phyloP scores from a whole-genome alignment of 495 filamentous ascomycete genomes.

The Terfezia boudieri region DNA sequence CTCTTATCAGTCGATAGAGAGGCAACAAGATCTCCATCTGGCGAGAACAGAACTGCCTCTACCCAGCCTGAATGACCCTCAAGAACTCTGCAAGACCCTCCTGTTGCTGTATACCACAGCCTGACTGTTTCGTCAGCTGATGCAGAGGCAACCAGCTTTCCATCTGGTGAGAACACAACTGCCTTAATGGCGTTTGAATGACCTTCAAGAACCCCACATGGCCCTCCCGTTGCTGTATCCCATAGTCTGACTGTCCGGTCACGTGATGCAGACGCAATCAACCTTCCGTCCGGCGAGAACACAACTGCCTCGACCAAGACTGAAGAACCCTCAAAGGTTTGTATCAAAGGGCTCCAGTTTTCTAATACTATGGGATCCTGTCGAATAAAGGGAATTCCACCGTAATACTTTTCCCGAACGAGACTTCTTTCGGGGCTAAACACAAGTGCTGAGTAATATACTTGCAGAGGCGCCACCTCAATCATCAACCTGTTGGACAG shows the following conservation, averaged over 20 bases:
- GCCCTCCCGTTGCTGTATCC: constrained; percentile 7
- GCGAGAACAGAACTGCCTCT: constrained; percentile 12
- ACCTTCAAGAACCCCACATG: not conserved
- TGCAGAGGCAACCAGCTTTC: no score
- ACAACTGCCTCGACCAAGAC: constrained; percentile 1
- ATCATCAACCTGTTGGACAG: no score
- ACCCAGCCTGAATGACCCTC: not conserved
- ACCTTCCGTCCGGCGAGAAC: constrained; percentile 1
- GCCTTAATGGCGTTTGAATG: not conserved
- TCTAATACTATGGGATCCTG: no score
- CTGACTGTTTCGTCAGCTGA: constrained; percentile 9
- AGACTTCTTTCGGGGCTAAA: no score
- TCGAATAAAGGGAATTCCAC: no score
- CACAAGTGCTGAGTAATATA: no score
- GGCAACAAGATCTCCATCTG: constrained; percentile 13
- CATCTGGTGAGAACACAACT: no score
- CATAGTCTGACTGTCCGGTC: constrained; percentile 15
- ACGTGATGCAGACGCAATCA: constrained; percentile 9
- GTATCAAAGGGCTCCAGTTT: not conserved
- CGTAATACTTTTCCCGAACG: no score
- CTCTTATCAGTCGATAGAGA: constrained; percentile 4
- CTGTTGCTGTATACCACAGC: constrained; percentile 19
- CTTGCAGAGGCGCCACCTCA: no score
- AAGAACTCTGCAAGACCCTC: not conserved
- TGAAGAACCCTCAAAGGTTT: constrained; percentile 4